Evolutionary conservation across 352 stramenopile species (phyloP).

Genomic region (Pythium phragmiticola): DNA sequence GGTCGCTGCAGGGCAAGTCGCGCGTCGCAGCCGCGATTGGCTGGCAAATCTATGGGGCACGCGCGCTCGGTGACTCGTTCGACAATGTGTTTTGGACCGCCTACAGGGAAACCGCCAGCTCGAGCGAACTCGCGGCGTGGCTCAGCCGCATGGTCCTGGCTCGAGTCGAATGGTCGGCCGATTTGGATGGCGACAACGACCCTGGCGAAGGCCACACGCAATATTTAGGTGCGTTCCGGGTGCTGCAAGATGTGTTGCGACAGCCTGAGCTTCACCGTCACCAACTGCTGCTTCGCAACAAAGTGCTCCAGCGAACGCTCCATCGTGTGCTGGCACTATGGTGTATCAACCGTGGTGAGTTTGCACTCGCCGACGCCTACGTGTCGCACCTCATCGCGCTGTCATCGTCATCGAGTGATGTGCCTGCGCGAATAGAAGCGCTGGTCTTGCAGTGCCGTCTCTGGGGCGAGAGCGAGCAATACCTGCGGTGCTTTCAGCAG

Average conservation of each 20-base stretch:
- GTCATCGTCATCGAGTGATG: conserved; percentile 47
- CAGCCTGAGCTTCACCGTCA: conserved; percentile 16
- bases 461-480: conserved; percentile 36
- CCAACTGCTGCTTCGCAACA: conserved; percentile 17
- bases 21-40: conserved; percentile 39
- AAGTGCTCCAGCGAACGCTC: conserved; percentile 42
- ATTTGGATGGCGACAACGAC: conserved; percentile 9
- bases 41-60: conserved; percentile 56
- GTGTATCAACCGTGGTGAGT: conserved; percentile 50
- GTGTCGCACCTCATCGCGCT: conserved; percentile 40
- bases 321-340: conserved; percentile 55
- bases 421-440: conserved; percentile 45
- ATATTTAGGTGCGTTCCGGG: conserved; percentile 14
- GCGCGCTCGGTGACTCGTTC: conserved; percentile 46
- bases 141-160: conserved; percentile 48
- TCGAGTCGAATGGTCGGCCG: conserved; percentile 9
- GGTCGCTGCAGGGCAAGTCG: conserved; percentile 64
- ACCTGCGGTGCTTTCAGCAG: conserved; percentile 34
- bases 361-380: conserved; percentile 39
- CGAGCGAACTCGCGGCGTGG: conserved; percentile 45
- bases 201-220: conserved; percentile 5
- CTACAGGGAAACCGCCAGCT: conserved; percentile 54
- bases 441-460: conserved; percentile 36
- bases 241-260: conserved; percentile 10
- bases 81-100: conserved; percentile 48